Evolutionary conservation across 768 basidiomycete genomes (phyloP).

Genomic region (Obba rivulosa): DNA sequence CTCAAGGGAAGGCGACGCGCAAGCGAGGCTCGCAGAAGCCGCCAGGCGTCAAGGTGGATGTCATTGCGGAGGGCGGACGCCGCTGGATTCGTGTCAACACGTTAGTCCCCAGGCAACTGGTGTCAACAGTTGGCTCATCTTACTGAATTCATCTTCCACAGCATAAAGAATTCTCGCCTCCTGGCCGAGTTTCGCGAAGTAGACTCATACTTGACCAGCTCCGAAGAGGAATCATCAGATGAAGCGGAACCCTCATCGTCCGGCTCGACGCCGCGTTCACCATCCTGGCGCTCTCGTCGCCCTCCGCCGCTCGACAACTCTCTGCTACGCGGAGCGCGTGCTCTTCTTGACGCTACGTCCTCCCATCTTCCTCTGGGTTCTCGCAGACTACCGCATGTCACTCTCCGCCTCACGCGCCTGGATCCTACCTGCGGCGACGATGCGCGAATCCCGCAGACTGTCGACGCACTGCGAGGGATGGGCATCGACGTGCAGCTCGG

Average conservation of each 20-base stretch:
- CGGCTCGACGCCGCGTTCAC: background rate
- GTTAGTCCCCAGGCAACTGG: conserved; percentile 45
- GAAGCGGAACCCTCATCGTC: conserved; percentile 1
- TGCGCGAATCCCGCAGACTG: conserved; percentile 56
- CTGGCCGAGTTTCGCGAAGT: conserved; percentile 79
- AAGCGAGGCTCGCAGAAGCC: conserved; percentile 17
- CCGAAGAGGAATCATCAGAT: conserved; percentile 33
- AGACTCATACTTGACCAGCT: conserved; percentile 73
- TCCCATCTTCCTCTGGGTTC: conserved; percentile 23
- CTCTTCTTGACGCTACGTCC: conserved; percentile 56
- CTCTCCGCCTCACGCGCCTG: conserved; percentile 68
- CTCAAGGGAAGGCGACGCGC: conserved; percentile 3
- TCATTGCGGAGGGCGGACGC: conserved; percentile 69
- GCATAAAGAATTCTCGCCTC: conserved; percentile 72
- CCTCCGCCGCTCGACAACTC: conserved; percentile 59
- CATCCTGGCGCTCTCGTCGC: background rate
- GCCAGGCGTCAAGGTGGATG: conserved; percentile 66
- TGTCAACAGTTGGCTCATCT: background rate
- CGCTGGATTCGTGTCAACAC: conserved; percentile 86
- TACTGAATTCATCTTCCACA: conserved; percentile 21
- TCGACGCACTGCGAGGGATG: conserved; percentile 50
- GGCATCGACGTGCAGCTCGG: conserved; percentile 67
- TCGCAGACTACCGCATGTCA: conserved; percentile 39
- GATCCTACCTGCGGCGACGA: conserved; percentile 40
- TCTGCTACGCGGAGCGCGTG: conserved; percentile 62